Conservation (phyloP, 2,329 filamentous ascomycete genomes). For the Dactylellina haptotyla region DNA sequence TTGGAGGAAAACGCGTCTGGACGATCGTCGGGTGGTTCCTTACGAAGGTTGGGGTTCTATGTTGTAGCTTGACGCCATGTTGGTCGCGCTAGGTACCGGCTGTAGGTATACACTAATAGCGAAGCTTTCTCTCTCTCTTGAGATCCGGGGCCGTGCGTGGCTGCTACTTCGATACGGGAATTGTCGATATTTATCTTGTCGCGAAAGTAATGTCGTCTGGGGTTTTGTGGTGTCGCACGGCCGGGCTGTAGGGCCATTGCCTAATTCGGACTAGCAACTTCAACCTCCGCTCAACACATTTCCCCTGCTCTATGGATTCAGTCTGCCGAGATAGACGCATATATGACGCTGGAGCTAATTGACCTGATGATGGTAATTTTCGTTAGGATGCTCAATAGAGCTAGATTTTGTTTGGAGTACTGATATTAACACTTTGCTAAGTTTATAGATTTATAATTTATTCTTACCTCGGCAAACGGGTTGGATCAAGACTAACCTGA, state of each 20-base stretch:
- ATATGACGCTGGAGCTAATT: too few species aligned
- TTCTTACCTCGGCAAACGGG: too few species aligned
- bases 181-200: background rate
- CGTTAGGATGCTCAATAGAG: too few species aligned
- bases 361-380: too few species aligned
- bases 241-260: slow-evolving; percentile 1
- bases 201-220: slow-evolving; percentile 2
- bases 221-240: slow-evolving; percentile 4
- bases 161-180: too few species aligned
- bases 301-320: too few species aligned
- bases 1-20: slow-evolving; percentile 1
- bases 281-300: slow-evolving; percentile 43
- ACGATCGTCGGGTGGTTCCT: background rate
- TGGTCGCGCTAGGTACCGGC: background rate
- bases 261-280: slow-evolving; percentile 34
- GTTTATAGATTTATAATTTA: too few species aligned
- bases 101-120: background rate
- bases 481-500: too few species aligned
- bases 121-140: background rate
- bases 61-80: slow-evolving; percentile 51
- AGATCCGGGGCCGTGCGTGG: too few species aligned
- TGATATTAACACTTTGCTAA: too few species aligned
- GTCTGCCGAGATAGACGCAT: too few species aligned
- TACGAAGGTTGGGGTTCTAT: slow-evolving; percentile 51
- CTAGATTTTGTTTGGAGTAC: too few species aligned